Evolutionary conservation across 1,284 basidiomycete species (phyloP).

Genomic region (Cryptococcus sp.): DNA sequence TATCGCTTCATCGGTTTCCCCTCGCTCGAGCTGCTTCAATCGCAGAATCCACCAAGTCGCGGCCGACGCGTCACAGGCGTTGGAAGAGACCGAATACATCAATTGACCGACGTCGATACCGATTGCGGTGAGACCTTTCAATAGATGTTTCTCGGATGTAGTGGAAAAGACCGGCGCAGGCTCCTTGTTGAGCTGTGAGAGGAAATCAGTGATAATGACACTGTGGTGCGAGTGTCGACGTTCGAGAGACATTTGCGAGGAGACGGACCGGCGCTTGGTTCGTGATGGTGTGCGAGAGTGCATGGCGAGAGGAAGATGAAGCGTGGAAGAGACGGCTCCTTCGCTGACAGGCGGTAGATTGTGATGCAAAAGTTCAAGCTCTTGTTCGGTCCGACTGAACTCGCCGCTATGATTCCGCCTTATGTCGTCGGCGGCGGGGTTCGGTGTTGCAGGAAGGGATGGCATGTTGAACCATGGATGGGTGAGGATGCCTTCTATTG

Average conservation of each 20-base stretch:
- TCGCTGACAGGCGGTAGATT: constrained; percentile 34
- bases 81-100: constrained; percentile 79
- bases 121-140: constrained; percentile 67
- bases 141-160: constrained; percentile 68
- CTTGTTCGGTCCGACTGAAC: constrained; percentile 31
- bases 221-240: constrained; percentile 41
- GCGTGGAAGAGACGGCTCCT: constrained; percentile 19
- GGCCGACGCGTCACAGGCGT: constrained; percentile 88
- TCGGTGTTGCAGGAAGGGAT: constrained; percentile 24
- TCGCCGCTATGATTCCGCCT: constrained; percentile 32
- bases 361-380: constrained; percentile 36
- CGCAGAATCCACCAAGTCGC: constrained; percentile 97
- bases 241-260: constrained; percentile 59
- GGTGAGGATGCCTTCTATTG: constrained; percentile 77
- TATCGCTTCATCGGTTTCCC: constrained; percentile 41
- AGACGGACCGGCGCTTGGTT: constrained; percentile 89
- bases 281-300: constrained; percentile 79
- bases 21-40: constrained; percentile 55
- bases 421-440: no score
- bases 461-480: constrained; percentile 82
- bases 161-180: constrained; percentile 81
- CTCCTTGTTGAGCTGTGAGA: constrained; percentile 61
- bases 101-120: constrained; percentile 94
- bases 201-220: constrained; percentile 53
- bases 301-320: constrained; percentile 41